phyloP scores from a whole-genome alignment of 345 rosid genomes.

The Ricinus communis region DNA sequence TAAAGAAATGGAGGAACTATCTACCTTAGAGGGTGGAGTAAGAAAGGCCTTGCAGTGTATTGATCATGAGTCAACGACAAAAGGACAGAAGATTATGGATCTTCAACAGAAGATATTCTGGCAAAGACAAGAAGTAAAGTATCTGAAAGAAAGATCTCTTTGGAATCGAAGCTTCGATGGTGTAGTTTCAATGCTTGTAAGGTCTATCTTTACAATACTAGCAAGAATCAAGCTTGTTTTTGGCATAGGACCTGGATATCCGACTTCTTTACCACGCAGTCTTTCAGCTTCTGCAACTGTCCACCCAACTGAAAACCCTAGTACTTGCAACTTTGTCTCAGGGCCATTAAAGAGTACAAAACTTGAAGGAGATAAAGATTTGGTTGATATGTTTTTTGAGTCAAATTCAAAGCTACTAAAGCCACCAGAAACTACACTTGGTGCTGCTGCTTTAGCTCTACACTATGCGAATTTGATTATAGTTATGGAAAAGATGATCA shows the following conservation, averaged over 20 bases:
- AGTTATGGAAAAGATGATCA: conserved; percentile 91
- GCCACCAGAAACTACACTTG: conserved; percentile 71
- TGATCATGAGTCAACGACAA: conserved; percentile 26
- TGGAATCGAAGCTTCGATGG: conserved; percentile 85
- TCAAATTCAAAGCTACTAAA: conserved; percentile 58
- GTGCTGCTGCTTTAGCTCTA: conserved; percentile 71
- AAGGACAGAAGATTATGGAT: conserved; percentile 58
- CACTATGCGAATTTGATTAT: conserved; percentile 86
- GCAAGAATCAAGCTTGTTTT: conserved; percentile 73
- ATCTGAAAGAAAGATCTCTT: conserved; percentile 70
- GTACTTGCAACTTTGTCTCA: conserved; percentile 35
- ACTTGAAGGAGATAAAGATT: conserved; percentile 20
- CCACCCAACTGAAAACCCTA: conserved; percentile 56
- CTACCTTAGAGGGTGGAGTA: conserved; percentile 49
- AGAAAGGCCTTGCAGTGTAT: conserved; percentile 43
- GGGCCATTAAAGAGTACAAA: conserved; percentile 37
- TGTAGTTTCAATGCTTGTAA: conserved; percentile 52
- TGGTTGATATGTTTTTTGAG: conserved; percentile 48
- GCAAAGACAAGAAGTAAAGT: conserved; percentile 79
- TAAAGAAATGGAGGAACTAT: conserved; percentile 83
- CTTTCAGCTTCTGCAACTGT: conserved; percentile 81
- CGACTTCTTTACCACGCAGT: conserved; percentile 56
- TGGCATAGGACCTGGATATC: conserved; percentile 51
- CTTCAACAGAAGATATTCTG: conserved; percentile 62
- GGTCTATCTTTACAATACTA: conserved; percentile 65